Evolutionary conservation across 805 yeast genomes (phyloP), one percentile per base, ranked within the genome.

Genomic region (Maudiozyma saulgeensis): DNA sequence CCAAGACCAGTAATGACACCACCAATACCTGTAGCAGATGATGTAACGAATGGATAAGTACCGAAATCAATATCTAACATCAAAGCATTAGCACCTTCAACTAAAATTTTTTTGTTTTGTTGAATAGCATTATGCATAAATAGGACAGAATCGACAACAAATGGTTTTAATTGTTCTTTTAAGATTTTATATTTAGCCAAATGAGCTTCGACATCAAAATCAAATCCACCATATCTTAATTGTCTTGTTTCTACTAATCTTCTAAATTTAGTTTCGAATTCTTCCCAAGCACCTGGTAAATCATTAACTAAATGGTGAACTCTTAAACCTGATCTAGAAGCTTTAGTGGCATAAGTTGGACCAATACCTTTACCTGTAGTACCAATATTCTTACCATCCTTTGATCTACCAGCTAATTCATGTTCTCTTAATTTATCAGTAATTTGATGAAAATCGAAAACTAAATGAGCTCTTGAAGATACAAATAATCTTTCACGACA

Each of bases 351-450:
- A 68, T 93, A 93, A 42, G 99, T 85, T 61, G 99, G 99, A 51
- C 99, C 99, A 63, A 93, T 93, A 71, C 99, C 99, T 68, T 93
- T 93, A 66, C 98, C 97, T 35, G 99, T 93, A 54, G 99, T 93
- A 60, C 99, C 99, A 61, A 93, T 91, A 67, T 88, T 87, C 68
- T 87, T 87, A 68, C 81, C 80, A 53, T 70, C 72, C 42, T 66
- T 70, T 8, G 73, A 64, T 35, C 55, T 55, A 50, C 67, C 68
- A 26, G 87, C 78, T 48, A 93, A 77, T 71, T 93, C 99, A 48
- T 86, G 83, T 72, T 93, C 99, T 70, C 95, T 87, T 62, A 93
- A 77, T 62, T 89, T 93, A 68, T 93, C 99, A 46, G 95, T 90
- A 68, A 90, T 81, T 74, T 93, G 99, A 73, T 93, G 99, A 82